phyloP scores from a whole-genome alignment of 1,284 basidiomycete species.

The Xerocomus nothofagi region DNA sequence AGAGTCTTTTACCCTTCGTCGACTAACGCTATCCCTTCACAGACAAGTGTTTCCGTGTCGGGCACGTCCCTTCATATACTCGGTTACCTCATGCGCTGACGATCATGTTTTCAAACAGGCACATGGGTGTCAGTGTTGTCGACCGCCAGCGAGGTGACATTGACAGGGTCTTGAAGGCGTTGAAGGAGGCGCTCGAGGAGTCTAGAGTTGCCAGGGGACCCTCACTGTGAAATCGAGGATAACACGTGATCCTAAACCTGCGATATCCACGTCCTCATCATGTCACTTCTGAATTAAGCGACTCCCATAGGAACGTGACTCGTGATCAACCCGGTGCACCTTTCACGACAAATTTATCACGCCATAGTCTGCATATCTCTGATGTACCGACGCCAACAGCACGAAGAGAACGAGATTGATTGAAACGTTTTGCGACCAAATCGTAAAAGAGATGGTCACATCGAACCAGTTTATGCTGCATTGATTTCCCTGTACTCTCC shows the following conservation, averaged over 20 bases:
- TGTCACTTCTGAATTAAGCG: neutral
- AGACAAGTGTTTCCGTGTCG: conserved; percentile 83
- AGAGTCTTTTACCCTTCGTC: conserved; percentile 15
- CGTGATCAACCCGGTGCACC: neutral
- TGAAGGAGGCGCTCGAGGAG: conserved; percentile 64
- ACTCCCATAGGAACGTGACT: neutral
- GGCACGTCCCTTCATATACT: conserved; percentile 42
- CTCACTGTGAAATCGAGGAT: neutral
- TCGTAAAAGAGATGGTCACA: neutral
- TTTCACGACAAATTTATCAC: no score
- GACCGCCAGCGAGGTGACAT: conserved; percentile 73
- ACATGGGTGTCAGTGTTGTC: conserved; percentile 88
- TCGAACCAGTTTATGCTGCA: neutral
- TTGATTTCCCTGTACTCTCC: conserved; percentile 43
- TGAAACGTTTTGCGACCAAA: neutral
- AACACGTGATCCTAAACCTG: neutral
- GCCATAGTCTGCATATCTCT: no score
- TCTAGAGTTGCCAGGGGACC: conserved; percentile 37
- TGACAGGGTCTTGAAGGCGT: conserved; percentile 67
- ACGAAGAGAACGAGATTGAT: neutral
- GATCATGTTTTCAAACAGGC: conserved; percentile 42
- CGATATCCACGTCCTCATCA: neutral
- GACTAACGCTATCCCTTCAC: conserved; percentile 9
- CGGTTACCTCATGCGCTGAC: conserved; percentile 16
- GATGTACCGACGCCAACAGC: neutral